Conservation (phyloP, 148 eudicot genomes). For the Vaccinium vitisidaea region DNA sequence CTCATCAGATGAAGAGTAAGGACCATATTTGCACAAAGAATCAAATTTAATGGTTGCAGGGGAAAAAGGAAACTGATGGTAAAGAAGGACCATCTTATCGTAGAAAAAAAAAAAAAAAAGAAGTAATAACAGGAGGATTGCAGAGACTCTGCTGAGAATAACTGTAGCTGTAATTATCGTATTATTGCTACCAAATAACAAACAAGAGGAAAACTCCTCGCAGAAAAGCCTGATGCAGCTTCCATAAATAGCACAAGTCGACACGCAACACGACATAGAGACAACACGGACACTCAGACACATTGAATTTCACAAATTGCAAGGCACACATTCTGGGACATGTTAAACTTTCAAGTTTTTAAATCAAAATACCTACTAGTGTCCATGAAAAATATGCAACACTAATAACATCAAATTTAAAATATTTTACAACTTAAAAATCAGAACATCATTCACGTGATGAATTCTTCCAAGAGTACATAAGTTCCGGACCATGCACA, state of each 20-base stretch:
- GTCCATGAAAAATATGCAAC: neutral
- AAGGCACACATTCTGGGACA: neutral
- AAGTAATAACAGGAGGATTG: neutral
- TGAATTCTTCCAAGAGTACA: neutral
- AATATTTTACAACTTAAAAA: neutral
- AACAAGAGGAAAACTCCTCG: neutral
- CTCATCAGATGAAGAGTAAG: neutral
- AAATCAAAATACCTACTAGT: neutral
- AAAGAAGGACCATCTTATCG: neutral
- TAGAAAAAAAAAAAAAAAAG: neutral
- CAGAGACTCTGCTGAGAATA: neutral
- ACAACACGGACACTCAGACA: neutral
- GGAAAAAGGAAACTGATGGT: neutral
- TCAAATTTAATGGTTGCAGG: neutral
- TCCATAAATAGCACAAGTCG: neutral
- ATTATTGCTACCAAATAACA: neutral
- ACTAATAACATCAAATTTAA: neutral
- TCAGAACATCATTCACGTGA: neutral
- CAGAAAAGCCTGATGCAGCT: neutral
- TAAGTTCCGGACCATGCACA: neutral
- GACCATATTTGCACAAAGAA: neutral
- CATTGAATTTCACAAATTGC: neutral
- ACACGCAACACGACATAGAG: neutral
- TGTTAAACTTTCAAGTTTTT: neutral
- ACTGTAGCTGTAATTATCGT: neutral